These are phyloP conservation scores for Septoria linicola DNA, from an alignment of 2,329 filamentous ascomycete species.

Conservation along the genomic window DNA sequence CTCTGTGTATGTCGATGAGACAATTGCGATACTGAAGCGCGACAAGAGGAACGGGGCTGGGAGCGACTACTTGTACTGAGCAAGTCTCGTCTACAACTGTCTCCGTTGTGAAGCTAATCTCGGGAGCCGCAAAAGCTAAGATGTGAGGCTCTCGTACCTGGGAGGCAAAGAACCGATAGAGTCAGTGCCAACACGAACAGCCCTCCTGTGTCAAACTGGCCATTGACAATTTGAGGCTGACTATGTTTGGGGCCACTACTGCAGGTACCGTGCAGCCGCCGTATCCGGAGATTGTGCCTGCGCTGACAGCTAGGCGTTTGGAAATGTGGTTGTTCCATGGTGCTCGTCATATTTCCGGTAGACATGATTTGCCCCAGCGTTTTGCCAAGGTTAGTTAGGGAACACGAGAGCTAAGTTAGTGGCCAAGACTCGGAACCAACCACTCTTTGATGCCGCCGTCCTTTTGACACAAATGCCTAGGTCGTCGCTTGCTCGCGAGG, in stretches of 20 bases:
- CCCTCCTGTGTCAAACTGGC: background rate
- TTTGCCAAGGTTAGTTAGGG: too few relatives aligned
- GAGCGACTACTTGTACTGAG: background rate
- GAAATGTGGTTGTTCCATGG: background rate
- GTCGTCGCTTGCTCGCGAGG: too few relatives aligned
- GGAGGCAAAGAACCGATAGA: background rate
- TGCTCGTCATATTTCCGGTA: background rate
- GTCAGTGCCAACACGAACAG: background rate
- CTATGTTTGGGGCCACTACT: constrained; percentile 2
- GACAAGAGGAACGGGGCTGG: too few relatives aligned
- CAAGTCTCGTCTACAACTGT: background rate
- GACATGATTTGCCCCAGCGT: too few relatives aligned
- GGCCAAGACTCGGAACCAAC: too few relatives aligned
- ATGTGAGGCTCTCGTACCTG: background rate
- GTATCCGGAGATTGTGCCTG: background rate
- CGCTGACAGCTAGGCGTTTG: background rate
- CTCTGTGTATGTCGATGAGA: background rate
- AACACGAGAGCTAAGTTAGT: too few relatives aligned
- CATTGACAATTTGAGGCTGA: background rate
- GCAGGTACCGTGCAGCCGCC: background rate
- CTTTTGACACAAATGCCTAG: too few relatives aligned
- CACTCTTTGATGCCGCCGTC: too few relatives aligned
- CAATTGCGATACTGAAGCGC: background rate
- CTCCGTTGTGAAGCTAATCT: background rate
- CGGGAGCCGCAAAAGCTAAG: background rate